phyloP scores from a whole-genome alignment of 495 filamentous ascomycete genomes.

The Aspergillus sparsus region DNA sequence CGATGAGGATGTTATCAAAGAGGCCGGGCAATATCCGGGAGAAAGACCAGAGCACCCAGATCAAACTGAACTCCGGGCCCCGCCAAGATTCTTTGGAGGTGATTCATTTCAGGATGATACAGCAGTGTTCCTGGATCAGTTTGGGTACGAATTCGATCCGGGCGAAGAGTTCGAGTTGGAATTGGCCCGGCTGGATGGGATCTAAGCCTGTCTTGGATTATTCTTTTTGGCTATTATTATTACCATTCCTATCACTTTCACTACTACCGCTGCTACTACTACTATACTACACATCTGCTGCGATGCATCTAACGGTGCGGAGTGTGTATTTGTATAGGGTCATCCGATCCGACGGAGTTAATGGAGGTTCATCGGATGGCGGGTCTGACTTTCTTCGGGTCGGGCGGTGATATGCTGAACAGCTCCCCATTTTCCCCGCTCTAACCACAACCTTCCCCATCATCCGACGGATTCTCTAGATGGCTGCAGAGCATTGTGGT shows the following conservation, averaged over 20 bases:
- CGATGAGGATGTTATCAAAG: conserved; percentile 37
- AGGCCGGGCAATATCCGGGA: conserved; percentile 9
- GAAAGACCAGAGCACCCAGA: conserved; percentile 4
- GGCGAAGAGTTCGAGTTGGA: conserved; percentile 30
- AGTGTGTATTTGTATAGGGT: conserved; percentile 17
- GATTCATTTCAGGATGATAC: conserved; percentile 49
- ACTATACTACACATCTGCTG: not conserved
- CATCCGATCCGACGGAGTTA: conserved; percentile 35
- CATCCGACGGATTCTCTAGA: conserved; percentile 19
- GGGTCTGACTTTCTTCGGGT: conserved; percentile 22
- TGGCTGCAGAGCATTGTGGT: not conserved
- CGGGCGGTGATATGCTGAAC: conserved; percentile 20
- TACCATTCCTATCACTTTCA: not conserved
- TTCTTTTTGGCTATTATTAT: not conserved
- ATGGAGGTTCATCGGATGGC: conserved; percentile 32
- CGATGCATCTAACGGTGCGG: not conserved
- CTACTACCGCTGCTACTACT: not conserved
- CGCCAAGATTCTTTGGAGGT: conserved; percentile 2
- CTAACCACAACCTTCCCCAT: not conserved
- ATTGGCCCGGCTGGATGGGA: conserved; percentile 27
- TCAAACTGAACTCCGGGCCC: not conserved
- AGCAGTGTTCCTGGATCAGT: conserved; percentile 40
- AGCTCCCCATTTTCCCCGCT: conserved; percentile 6
- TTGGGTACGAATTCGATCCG: conserved; percentile 34
- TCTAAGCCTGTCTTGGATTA: conserved; percentile 9